Evolutionary conservation across 805 yeast genomes (phyloP).

Genomic region (Wickerhamiella musiphila): DNA sequence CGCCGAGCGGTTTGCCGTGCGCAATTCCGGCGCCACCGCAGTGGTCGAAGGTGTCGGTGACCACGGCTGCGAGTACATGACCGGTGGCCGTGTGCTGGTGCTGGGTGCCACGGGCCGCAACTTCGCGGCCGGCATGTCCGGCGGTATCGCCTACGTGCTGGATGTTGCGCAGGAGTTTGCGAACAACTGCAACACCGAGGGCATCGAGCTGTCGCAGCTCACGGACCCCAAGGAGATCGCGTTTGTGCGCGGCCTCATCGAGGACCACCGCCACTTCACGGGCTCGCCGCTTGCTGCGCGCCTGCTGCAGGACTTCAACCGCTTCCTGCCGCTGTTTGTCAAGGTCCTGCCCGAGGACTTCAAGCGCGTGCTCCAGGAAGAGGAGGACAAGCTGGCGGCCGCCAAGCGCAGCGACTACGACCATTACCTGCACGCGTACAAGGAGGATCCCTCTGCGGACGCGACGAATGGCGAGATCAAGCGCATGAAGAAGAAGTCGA

Average conservation of each 20-base stretch:
- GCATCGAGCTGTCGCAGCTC: conserved; percentile 62
- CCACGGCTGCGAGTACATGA: conserved; percentile 98
- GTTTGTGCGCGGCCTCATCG: conserved; percentile 77
- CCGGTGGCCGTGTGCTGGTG: conserved; percentile 95
- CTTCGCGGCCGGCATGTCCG: conserved; percentile 97
- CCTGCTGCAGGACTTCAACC: conserved; percentile 71
- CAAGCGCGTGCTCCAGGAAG: conserved; percentile 71
- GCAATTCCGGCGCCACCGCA: conserved; percentile 96
- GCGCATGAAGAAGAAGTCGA: conserved; percentile 19
- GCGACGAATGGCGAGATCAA: conserved; percentile 79
- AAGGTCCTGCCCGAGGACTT: conserved; percentile 88
- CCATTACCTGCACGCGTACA: conserved; percentile 43
- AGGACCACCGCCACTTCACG: conserved; percentile 91
- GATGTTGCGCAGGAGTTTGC: conserved; percentile 88
- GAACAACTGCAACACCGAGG: conserved; percentile 59
- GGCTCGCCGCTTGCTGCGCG: conserved; percentile 78
- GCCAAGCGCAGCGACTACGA: conserved; percentile 43
- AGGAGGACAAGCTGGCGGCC: conserved; percentile 44
- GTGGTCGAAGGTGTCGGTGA: conserved; percentile 97
- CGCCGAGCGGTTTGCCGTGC: conserved; percentile 94
- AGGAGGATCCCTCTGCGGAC: conserved; percentile 72
- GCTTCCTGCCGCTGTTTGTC: conserved; percentile 74
- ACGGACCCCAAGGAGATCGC: conserved; percentile 87
- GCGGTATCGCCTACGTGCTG: conserved; percentile 95
- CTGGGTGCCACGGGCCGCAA: conserved; percentile 83